A percentile compares a stretch with the other conserved stretches of the same genome.
Conservation (phyloP, 83 land plant species). For the Isoetes engelmannii region DNA sequence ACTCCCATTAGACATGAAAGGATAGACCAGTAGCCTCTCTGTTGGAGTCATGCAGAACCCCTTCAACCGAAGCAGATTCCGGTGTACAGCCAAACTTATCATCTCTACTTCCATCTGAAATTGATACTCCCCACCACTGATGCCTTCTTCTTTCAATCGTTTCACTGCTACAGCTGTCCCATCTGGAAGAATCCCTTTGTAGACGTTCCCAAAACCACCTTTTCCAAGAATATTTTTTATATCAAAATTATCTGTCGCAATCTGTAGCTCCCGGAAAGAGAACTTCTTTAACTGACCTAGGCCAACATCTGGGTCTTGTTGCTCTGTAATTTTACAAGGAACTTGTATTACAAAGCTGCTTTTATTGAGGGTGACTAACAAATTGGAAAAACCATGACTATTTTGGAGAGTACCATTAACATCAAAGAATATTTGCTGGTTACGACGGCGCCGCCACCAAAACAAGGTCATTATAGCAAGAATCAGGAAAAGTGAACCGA, state of each 20-base stretch:
- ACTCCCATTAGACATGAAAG: slow-evolving; percentile 66
- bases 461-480: slow-evolving; percentile 30
- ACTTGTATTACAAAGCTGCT: background rate
- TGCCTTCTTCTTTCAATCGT: slow-evolving; percentile 60
- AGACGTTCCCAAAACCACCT: slow-evolving; percentile 52
- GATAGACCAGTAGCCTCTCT: slow-evolving; percentile 55
- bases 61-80: slow-evolving; percentile 47
- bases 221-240: slow-evolving; percentile 53
- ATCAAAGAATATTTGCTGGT: slow-evolving; percentile 44
- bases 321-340: slow-evolving; percentile 27
- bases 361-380: background rate
- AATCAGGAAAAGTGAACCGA: slow-evolving; percentile 33
- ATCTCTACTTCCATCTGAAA: slow-evolving; percentile 56
- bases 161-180: slow-evolving; percentile 44
- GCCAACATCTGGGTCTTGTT: slow-evolving; percentile 43
- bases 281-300: slow-evolving; percentile 59
- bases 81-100: slow-evolving; percentile 65
- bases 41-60: slow-evolving; percentile 53
- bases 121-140: slow-evolving; percentile 50
- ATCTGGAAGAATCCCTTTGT: slow-evolving; percentile 45
- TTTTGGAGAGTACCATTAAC: slow-evolving; percentile 40
- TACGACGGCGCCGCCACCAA: slow-evolving; percentile 45
- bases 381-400: background rate
- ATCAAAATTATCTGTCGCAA: slow-evolving; percentile 50
- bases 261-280: slow-evolving; percentile 52